Evolutionary conservation across 176 grass and related monocot species (phyloP).

Genomic region (Panicum miliaceum): DNA sequence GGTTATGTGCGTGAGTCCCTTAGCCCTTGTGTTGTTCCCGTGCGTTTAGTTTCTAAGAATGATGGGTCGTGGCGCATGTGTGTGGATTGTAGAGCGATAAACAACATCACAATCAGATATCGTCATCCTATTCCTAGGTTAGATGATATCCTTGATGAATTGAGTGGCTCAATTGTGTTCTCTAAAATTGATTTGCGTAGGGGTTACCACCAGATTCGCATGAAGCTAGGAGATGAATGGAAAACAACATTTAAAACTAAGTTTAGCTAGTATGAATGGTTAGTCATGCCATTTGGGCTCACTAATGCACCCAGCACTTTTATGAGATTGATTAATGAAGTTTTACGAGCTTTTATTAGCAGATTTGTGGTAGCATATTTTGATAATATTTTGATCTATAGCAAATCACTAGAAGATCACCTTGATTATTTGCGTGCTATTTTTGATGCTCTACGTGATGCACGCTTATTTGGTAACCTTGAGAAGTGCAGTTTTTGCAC

Average conservation of each 20-base stretch:
- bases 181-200: background rate
- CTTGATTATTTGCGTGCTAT: background rate
- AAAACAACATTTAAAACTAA: background rate
- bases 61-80: too few species aligned
- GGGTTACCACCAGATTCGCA: background rate
- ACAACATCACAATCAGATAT: too few species aligned
- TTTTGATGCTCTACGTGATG: too few species aligned
- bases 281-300: background rate
- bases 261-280: background rate
- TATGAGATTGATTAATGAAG: background rate
- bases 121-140: too few species aligned
- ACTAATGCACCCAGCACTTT: background rate
- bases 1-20: too few species aligned
- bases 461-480: too few species aligned
- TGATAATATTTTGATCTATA: background rate
- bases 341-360: background rate
- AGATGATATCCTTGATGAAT: too few species aligned
- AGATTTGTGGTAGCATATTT: background rate
- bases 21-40: too few species aligned
- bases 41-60: too few species aligned
- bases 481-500: too few species aligned
- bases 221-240: background rate
- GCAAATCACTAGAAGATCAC: background rate
- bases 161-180: too few species aligned
- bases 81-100: too few species aligned